Evolutionary conservation across 108 stramenopile species (phyloP), one percentile per base, ranked within the genome.

Genomic region (Conticribra weissflogii): DNA sequence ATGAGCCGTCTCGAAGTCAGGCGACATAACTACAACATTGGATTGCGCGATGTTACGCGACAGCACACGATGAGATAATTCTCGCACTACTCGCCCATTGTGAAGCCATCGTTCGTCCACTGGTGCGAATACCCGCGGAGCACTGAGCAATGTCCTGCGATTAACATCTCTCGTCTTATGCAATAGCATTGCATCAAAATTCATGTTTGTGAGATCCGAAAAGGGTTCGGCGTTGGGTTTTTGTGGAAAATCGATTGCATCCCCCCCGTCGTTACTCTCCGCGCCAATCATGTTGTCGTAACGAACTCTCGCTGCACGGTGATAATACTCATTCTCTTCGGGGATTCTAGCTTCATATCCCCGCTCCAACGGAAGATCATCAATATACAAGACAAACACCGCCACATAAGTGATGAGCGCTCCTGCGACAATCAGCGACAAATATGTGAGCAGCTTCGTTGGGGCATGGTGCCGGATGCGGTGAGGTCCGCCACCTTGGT

Each of bases 11-110:
- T 24, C 49, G 30, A 73, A 67, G 52, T 71, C 51, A 19, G 69
- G 70, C 18, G 79, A 49, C n/a, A 79, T 59, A 41, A 81, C 47
- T 0, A 85, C 41, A 3, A 85, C 73, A 44, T 81, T 66, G 0
- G 84, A 82, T 22, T 72, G 64, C 14, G 84, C 64, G 68, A 85
- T 78, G 41, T 66, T 58, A 0, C 84, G 66, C 51, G 78, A 79
- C 17, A 78, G 53, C 2, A 82, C 59, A 1, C 84, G 66, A 15
- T 56, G 29, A 4, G 71, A 62, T 24, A 85, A 71, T 30, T 85
- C 83, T 30, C 58, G 60, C 47, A 84, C 54, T 34, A 84, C 83
- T 51, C 68, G 32, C 1, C 58, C 57, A 29, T 53, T 51, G 58
- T 69, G 68, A 3, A 69, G 68, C 23, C 50, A 30, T 34, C 54